phyloP scores from a whole-genome alignment of 2,329 filamentous ascomycete genomes.

The Chrysoporthe austroafricana region DNA sequence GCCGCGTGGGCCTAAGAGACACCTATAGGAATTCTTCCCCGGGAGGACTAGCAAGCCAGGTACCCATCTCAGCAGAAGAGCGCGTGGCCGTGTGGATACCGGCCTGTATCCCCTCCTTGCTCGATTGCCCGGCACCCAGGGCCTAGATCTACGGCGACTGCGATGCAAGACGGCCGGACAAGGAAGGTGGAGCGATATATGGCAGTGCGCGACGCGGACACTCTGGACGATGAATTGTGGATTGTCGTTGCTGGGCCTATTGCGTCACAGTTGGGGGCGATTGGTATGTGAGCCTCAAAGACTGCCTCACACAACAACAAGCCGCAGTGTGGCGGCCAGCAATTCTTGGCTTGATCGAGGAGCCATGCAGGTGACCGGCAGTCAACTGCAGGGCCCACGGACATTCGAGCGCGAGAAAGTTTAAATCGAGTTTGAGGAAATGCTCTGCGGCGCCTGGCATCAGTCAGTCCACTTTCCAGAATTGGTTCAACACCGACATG shows the following conservation, averaged over 20 bases:
- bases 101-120: not conserved
- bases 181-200: not conserved
- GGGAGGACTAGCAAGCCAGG: not conserved
- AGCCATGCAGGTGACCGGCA: not conserved
- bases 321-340: not conserved
- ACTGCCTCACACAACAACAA: not conserved
- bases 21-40: constrained; percentile 11
- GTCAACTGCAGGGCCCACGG: not conserved
- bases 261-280: not conserved
- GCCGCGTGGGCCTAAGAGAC: constrained; percentile 5
- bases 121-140: not conserved
- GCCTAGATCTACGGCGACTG: not conserved
- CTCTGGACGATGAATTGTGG: not conserved
- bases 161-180: not conserved
- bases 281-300: constrained; percentile 1
- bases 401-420: not conserved
- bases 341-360: not conserved
- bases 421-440: not conserved
- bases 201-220: not conserved
- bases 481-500: not conserved
- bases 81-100: not conserved
- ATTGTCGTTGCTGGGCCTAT: not conserved
- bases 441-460: not conserved
- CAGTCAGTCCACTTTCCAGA: not conserved
- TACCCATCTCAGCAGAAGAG: not conserved